Percentiles rank a stretch among this genome's conserved stretches.
These are phyloP conservation scores for Heritiera fomes DNA, from an alignment of 345 rosid species.

Conservation along the genomic window DNA sequence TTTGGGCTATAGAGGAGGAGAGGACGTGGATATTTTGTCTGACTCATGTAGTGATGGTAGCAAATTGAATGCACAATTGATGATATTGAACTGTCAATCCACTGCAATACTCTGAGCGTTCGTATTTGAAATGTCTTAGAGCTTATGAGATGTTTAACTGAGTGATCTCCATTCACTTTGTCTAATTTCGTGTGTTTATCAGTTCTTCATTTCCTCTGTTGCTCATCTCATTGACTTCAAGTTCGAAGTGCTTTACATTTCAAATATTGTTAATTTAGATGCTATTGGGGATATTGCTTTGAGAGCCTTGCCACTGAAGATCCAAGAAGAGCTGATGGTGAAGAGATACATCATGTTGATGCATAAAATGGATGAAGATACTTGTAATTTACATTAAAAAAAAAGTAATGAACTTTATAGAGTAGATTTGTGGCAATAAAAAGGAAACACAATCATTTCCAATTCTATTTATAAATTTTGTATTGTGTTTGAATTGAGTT, in stretches of 20 bases:
- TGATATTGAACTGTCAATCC: not conserved
- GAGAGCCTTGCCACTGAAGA: slow-evolving; percentile 96
- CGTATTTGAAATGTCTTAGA: not conserved
- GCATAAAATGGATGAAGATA: too few relatives aligned
- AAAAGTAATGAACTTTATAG: too few relatives aligned
- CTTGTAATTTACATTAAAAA: too few relatives aligned
- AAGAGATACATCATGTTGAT: slow-evolving; percentile 78
- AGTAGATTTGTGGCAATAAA: too few relatives aligned
- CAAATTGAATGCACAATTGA: not conserved
- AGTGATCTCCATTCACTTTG: not conserved
- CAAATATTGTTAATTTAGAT: slow-evolving; percentile 43
- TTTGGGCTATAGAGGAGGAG: not conserved
- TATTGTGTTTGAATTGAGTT: too few relatives aligned
- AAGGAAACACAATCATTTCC: too few relatives aligned
- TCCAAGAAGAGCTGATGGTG: slow-evolving; percentile 75
- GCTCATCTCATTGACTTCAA: slow-evolving; percentile 10
- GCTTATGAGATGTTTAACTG: slow-evolving; percentile 5
- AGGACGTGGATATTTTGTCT: not conserved
- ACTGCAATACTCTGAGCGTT: not conserved
- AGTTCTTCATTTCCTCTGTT: not conserved
- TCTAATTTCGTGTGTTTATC: not conserved
- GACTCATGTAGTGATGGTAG: not conserved
- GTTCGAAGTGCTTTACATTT: slow-evolving; percentile 6
- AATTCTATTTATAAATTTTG: too few relatives aligned
- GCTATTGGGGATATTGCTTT: slow-evolving; percentile 98